Evolutionary conservation across 257 asterid species (phyloP), one percentile per base, ranked within the genome.

Genomic region (Plantago major): DNA sequence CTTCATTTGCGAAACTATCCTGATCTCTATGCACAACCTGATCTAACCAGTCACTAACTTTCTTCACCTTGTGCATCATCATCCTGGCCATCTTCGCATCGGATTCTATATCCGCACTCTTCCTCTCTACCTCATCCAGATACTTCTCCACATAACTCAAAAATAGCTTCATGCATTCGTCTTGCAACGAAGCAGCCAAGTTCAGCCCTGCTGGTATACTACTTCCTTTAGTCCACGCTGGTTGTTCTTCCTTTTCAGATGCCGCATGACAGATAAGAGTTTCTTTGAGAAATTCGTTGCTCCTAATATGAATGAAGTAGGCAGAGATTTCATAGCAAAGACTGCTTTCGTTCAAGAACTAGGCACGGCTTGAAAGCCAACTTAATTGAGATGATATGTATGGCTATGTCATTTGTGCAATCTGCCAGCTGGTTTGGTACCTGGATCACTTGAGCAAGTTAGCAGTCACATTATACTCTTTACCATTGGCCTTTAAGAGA

Each of bases 41-140:
- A 55, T 81, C 85, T 67, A 88, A 62, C 81, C 86, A 79, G 33
- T 85, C 95, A 37, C 80, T 81, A 66, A 79, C 89, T 74, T 69
- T 79, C 74, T 88, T 88, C 38, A 85, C 80, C 71, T 72, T 83
- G 30, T 22, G 69, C 94, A 88, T 74, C 94, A 88, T 74, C 77
- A 74, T 73, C 57, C 64, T 77, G 11, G 87, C 82, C 63, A 78
- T 11, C 50, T 71, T 62, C 1, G 66, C 69, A 16, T 79, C 84
- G 1, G 63, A 61, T 37, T 67, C 78, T 67, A 48, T 75, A 8
- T 44, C 58, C 15, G 54, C 64, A 53, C 64, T 70, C 46, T 76
- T 88, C 8, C 75, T 53, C 22, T 83, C 96, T 4, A 83, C 76
- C 60, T 81, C 81, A n/a, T 83, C 88, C 9, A 88, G 46, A 15